Conservation (phyloP, 768 basidiomycete species). For the Cyclocybe cylindracea region DNA sequence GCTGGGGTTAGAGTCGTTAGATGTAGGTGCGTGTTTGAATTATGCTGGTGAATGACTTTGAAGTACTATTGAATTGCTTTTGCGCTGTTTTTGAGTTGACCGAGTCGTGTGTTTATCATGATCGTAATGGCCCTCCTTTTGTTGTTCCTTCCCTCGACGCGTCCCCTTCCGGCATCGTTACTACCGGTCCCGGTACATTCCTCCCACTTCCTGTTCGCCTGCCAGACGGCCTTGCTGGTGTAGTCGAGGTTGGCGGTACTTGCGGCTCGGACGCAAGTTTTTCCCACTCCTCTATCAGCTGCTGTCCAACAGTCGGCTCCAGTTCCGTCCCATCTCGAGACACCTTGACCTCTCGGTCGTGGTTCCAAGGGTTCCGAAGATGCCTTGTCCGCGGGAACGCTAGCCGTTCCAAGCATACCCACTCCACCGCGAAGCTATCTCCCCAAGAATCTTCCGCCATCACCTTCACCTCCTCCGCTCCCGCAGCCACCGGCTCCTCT, state of each 20-base stretch:
- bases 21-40: constrained; percentile 22
- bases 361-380: constrained; percentile 92
- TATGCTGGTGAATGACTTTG: constrained; percentile 15
- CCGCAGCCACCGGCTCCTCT: constrained; percentile 8
- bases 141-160: background rate
- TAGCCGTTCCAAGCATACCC: constrained; percentile 71
- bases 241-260: constrained; percentile 1
- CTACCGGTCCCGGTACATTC: background rate
- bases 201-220: background rate
- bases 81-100: constrained; percentile 11
- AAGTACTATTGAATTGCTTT: background rate
- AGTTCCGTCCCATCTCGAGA: constrained; percentile 92
- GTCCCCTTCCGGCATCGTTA: background rate
- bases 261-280: constrained; percentile 24
- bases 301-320: constrained; percentile 74
- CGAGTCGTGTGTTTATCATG: constrained; percentile 27
- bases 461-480: constrained; percentile 21
- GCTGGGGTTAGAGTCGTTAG: constrained; percentile 13
- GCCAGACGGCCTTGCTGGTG: constrained; percentile 2
- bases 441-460: constrained; percentile 50
- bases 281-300: constrained; percentile 71
- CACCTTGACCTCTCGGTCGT: constrained; percentile 78
- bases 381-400: constrained; percentile 79
- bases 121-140: constrained; percentile 19
- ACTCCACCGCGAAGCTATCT: constrained; percentile 78